Conservation (phyloP, 2,329 filamentous ascomycete species). For the Hyphodiscus sp. region DNA sequence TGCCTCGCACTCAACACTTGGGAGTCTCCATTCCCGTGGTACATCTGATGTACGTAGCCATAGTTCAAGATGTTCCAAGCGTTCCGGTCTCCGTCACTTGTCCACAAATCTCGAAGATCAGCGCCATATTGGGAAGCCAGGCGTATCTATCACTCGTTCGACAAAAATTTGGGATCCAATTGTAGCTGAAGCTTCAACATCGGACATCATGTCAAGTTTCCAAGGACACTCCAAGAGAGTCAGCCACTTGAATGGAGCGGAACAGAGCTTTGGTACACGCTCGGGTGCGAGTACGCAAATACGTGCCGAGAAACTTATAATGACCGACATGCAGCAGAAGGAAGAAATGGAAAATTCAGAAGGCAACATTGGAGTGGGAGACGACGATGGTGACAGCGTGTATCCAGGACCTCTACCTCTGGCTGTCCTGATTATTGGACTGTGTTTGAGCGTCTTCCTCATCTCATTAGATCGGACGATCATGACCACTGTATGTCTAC, state of each 20-base stretch:
- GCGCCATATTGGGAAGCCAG: conserved; percentile 10
- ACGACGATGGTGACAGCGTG: not conserved
- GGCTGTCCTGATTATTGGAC: conserved; percentile 22
- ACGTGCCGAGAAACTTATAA: not conserved
- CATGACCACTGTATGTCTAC: conserved; percentile 18
- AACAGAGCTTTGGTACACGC: no score
- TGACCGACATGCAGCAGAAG: not conserved
- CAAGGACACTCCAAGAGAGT: no score
- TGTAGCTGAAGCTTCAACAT: no score
- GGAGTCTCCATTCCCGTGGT: not conserved
- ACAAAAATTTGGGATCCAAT: conserved; percentile 11
- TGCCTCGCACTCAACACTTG: conserved; percentile 11
- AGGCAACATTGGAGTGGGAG: conserved; percentile 1
- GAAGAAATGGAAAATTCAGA: not conserved
- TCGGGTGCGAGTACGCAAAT: not conserved
- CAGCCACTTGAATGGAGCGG: no score
- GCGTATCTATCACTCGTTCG: conserved; percentile 4
- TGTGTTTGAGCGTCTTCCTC: conserved; percentile 27
- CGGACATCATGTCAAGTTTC: no score
- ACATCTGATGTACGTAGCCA: not conserved
- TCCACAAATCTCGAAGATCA: conserved; percentile 15
- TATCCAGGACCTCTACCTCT: conserved; percentile 24
- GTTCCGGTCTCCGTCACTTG: not conserved
- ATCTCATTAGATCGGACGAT: conserved; percentile 24
- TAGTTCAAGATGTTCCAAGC: not conserved